Percentiles rank a stretch among this genome's conserved stretches.
Conservation (phyloP, 805 yeast species). For the Candida sakaeoensis region DNA sequence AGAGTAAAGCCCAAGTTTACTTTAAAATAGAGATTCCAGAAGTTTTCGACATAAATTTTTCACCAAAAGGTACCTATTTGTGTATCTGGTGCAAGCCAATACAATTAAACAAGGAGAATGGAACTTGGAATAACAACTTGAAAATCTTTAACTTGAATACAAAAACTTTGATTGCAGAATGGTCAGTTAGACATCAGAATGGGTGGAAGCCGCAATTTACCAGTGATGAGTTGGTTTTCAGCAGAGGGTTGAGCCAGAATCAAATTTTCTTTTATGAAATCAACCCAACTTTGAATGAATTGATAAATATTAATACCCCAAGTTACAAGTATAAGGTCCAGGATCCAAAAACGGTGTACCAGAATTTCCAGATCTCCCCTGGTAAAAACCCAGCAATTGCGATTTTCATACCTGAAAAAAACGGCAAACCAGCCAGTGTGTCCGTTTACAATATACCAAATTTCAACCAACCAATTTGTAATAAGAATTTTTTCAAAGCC, state of each 20-base stretch:
- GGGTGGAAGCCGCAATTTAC: conserved; percentile 95
- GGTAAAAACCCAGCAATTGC: conserved; percentile 90
- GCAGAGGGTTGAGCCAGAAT: conserved; percentile 51
- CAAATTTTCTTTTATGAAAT: conserved; percentile 70
- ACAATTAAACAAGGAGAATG: conserved; percentile 58
- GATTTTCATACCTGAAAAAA: conserved; percentile 80
- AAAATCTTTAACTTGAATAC: conserved; percentile 61
- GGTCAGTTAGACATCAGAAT: conserved; percentile 75
- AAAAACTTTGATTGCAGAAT: conserved; percentile 51
- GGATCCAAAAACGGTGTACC: conserved; percentile 46
- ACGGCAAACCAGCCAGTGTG: conserved; percentile 87
- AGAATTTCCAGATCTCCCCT: conserved; percentile 69
- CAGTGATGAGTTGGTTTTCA: conserved; percentile 69
- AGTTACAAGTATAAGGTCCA: conserved; percentile 54
- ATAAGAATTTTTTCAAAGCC: conserved; percentile 91
- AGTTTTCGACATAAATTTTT: conserved; percentile 77
- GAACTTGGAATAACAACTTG: conserved; percentile 77
- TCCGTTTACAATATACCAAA: conserved; percentile 78
- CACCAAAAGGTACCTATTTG: conserved; percentile 81
- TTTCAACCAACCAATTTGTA: conserved; percentile 72
- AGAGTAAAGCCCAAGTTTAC: conserved; percentile 33
- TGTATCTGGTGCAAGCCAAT: conserved; percentile 89
- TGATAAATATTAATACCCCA: conserved; percentile 44
- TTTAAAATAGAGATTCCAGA: conserved; percentile 55
- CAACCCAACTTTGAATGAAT: conserved; percentile 18